A percentile compares a stretch with the other conserved stretches of the same genome.
Conservation (phyloP, 495 filamentous ascomycete species). For the Xylaria scruposa region DNA sequence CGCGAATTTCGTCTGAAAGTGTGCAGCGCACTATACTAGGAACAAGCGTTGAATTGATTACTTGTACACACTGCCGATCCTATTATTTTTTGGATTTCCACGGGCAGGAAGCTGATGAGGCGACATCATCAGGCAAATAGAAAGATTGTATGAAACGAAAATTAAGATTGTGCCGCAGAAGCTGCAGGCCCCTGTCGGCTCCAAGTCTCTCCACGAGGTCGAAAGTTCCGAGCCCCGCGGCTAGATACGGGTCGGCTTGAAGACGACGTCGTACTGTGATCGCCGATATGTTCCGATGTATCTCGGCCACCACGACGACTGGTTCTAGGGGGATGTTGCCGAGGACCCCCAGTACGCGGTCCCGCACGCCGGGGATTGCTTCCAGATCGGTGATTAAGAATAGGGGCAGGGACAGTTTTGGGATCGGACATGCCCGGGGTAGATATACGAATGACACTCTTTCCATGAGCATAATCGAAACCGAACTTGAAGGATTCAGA, state of each 20-base stretch:
- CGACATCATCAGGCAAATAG: neutral
- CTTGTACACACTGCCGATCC: constrained; percentile 29
- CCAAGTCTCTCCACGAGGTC: constrained; percentile 36
- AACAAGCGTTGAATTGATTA: constrained; percentile 24
- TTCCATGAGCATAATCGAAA: constrained; percentile 46
- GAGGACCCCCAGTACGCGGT: constrained; percentile 36
- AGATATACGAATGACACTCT: constrained; percentile 50
- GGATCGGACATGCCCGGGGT: constrained; percentile 50
- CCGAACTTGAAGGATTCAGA: constrained; percentile 51
- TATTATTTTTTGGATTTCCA: constrained; percentile 20
- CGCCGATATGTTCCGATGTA: constrained; percentile 29
- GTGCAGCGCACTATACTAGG: constrained; percentile 24
- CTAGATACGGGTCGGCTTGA: constrained; percentile 33
- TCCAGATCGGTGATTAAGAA: constrained; percentile 46
- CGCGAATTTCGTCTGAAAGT: constrained; percentile 13
- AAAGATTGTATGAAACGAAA: constrained; percentile 5
- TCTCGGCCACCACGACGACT: constrained; percentile 40
- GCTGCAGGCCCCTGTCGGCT: constrained; percentile 27
- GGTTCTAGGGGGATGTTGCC: constrained; percentile 36
- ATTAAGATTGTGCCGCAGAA: constrained; percentile 34
- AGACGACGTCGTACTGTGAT: constrained; percentile 33
- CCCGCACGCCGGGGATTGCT: constrained; percentile 57
- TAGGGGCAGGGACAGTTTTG: constrained; percentile 47
- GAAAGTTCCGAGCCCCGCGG: constrained; percentile 34
- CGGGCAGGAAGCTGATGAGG: constrained; percentile 13